A percentile compares a stretch with the other conserved stretches of the same genome.
These are phyloP conservation scores for Fusarium foetens DNA, from an alignment of 2,329 filamentous ascomycete genomes.

Conservation along the genomic window DNA sequence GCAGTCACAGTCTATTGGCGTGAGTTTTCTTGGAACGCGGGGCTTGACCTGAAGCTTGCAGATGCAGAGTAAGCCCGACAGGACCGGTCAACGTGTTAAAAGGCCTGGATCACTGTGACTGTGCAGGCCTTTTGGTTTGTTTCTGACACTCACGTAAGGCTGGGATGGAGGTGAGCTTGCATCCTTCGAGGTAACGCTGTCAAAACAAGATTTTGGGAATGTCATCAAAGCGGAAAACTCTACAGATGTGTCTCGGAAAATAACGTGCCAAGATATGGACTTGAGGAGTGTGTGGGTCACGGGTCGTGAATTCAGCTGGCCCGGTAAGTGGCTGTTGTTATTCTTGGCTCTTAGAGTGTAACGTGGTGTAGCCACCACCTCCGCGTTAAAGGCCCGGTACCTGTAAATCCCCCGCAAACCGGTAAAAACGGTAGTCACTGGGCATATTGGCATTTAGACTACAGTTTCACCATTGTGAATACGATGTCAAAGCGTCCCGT, in stretches of 20 bases:
- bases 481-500: not conserved
- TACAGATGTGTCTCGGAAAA: not conserved
- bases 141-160: conserved; percentile 4
- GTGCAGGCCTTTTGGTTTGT: not conserved
- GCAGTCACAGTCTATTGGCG: not conserved
- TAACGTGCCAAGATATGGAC: not conserved
- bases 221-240: not conserved
- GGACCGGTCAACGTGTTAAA: conserved; percentile 15
- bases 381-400: not conserved
- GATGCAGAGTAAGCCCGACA: conserved; percentile 9
- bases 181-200: not conserved
- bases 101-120: not conserved
- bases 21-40: not conserved
- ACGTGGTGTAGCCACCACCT: not conserved
- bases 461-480: not conserved
- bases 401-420: conserved; percentile 12
- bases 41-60: conserved; percentile 5
- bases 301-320: not conserved
- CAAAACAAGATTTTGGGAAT: not conserved
- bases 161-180: not conserved
- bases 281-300: not conserved
- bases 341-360: not conserved
- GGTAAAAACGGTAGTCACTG: not conserved
- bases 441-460: not conserved
- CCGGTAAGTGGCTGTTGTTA: not conserved